Percentiles rank a stretch among this genome's conserved stretches.
These are phyloP conservation scores for Cucurbita argyrosperma DNA, from an alignment of 306 rosid species.

Conservation along the genomic window DNA sequence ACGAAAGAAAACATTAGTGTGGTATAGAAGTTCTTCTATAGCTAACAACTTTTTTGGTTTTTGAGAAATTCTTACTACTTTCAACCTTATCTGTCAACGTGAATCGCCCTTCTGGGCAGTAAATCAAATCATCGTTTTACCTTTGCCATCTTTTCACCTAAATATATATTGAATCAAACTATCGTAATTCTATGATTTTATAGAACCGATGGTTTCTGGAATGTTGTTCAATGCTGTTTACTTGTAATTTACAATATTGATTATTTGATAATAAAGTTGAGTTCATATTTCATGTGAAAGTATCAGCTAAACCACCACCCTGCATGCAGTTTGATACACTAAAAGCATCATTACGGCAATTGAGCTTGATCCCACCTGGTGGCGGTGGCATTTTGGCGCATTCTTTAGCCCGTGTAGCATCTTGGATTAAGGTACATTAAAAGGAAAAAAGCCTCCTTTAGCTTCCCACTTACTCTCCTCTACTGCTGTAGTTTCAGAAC, in stretches of 20 bases:
- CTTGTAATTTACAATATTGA: neutral
- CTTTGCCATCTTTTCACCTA: neutral
- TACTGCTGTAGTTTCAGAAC: neutral
- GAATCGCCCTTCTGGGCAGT: neutral
- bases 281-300: neutral
- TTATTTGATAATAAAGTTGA: conserved; percentile 5
- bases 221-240: neutral
- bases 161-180: neutral
- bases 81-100: neutral
- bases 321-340: conserved; percentile 62
- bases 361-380: conserved; percentile 63
- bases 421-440: conserved; percentile 67
- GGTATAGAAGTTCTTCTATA: neutral
- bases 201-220: neutral
- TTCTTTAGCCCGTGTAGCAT: conserved; percentile 65
- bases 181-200: neutral
- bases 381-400: conserved; percentile 77
- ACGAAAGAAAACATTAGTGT: neutral
- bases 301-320: conserved; percentile 17
- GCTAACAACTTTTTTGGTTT: neutral
- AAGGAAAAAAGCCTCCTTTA: conserved; percentile 4
- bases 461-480: neutral
- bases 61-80: neutral
- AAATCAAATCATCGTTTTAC: neutral
- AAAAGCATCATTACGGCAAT: conserved; percentile 58